Conservation (phyloP, 805 yeast species). For the Wickerhamia fluorescens region DNA sequence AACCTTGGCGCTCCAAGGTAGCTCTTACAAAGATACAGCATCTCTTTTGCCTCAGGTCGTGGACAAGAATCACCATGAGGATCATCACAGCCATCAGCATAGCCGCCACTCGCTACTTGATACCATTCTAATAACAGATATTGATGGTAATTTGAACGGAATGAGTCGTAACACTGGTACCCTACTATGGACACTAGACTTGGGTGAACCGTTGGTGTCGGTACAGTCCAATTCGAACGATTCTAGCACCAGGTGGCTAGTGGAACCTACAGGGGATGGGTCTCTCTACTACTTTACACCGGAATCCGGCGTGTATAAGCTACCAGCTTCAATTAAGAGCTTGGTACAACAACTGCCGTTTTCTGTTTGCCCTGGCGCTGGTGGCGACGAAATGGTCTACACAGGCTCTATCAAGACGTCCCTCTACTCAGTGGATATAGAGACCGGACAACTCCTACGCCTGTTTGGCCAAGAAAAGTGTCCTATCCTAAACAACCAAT, state of each 20-base stretch:
- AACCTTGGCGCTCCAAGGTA: too few species aligned
- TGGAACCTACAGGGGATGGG: conserved; percentile 88
- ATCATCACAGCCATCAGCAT: too few species aligned
- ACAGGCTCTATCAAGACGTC: conserved; percentile 80
- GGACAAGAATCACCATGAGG: too few species aligned
- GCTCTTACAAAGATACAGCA: too few species aligned
- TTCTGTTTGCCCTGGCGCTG: too few species aligned
- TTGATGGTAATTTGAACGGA: conserved; percentile 85
- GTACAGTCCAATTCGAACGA: conserved; percentile 21
- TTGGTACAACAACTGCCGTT: conserved; percentile 82
- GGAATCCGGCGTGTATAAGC: conserved; percentile 64
- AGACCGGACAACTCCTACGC: conserved; percentile 65
- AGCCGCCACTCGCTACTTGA: too few species aligned
- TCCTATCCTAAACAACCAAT: conserved; percentile 17
- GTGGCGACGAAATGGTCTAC: conserved; percentile 72
- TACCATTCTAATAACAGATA: conserved; percentile 63
- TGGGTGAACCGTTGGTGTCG: conserved; percentile 56
- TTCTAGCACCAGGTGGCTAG: conserved; percentile 60
- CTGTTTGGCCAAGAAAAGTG: conserved; percentile 51
- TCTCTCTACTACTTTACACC: conserved; percentile 73
- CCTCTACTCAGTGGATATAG: conserved; percentile 64
- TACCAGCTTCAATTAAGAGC: conserved; percentile 75
- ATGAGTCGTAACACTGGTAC: conserved; percentile 69
- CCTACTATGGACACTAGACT: conserved; percentile 66
- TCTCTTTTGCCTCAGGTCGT: too few species aligned